Evolutionary conservation across 2,329 filamentous ascomycete genomes (phyloP), one percentile per base, ranked within the genome.

Genomic region (Geosmithia putterillii): DNA sequence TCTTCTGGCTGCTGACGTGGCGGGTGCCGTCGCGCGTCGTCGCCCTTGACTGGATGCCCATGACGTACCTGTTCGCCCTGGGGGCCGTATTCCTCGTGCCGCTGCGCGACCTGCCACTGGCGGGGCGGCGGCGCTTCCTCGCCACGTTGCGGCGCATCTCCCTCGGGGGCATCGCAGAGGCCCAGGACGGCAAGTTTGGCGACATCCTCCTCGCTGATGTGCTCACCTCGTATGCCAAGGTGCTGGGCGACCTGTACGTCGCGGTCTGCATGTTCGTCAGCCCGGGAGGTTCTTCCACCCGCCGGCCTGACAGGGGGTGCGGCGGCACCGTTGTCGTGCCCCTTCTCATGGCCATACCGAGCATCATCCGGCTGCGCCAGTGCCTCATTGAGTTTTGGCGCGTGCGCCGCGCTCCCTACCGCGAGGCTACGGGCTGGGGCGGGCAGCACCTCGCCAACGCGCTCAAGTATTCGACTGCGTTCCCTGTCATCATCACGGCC

Each of bases 121-220:
- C 73, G 36, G 89, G 89, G 2, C 81, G 89, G 37, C 73, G 76
- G 42, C 79, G 87, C 2, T 83, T 95, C 38, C 74, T 94, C 40
- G 64, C 75, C 10, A 90, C 80, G 0, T 67, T 96, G 38, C 79
- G 79, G 47, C 82, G 92, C 45, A 79, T 96, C 47, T 78, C 77
- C 52, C 67, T 95, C 38, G 92, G 92, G 20, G 89, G 90, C 0
- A 73, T 98, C 20, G 90, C 92, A 14, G 82, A 90, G 61, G 70
- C 85, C 1, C 77, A 85, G 52, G 85, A 95, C 61, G 88, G 90
- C 44, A 95, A 94, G 57, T 96, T 96, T 55, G 90, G 87, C 44
- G 92, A 98, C 58, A 83, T 96, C 42, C 66, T 98, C 46, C 76
- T 98, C 17, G 89, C 92, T 28, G 92, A 98, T 72, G 90, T 88